Evolutionary conservation across 2,329 filamentous ascomycete species (phyloP).

Genomic region (Ophiostoma novo-ulmi): DNA sequence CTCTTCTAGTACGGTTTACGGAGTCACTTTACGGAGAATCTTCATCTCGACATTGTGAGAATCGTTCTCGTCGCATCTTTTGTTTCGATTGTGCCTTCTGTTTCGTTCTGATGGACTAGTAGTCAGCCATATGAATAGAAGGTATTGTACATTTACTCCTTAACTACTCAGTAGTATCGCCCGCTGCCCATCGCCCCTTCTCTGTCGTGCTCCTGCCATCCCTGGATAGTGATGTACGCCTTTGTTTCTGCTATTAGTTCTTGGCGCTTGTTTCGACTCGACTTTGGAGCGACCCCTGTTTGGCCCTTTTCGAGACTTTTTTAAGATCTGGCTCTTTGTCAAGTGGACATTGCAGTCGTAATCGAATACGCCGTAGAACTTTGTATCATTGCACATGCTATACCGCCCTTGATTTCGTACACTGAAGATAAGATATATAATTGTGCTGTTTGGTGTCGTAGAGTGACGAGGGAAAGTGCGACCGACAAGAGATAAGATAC

Average conservation of each 20-base stretch:
- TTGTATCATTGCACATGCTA: not conserved
- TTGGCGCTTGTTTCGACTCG: constrained; percentile 7
- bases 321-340: not conserved
- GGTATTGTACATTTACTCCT: not conserved
- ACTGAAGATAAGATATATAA: not conserved
- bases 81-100: not conserved
- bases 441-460: not conserved
- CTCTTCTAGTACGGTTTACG: not conserved
- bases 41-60: not conserved
- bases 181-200: not conserved
- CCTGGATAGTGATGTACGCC: not conserved
- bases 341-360: not conserved
- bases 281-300: constrained; percentile 5
- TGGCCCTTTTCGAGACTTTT: not conserved
- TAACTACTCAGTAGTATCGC: not conserved
- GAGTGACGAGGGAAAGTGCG: not conserved
- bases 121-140: not conserved
- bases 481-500: not conserved
- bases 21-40: not conserved
- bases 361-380: not conserved
- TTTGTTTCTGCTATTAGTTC: not conserved
- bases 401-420: not conserved
- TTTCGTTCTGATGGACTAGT: not conserved
- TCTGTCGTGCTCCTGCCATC: not conserved
- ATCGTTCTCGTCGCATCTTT: not conserved